These are phyloP conservation scores for Arxiozyma slooffiae DNA, from an alignment of 1,139 yeast species.

Conservation along the genomic window DNA sequence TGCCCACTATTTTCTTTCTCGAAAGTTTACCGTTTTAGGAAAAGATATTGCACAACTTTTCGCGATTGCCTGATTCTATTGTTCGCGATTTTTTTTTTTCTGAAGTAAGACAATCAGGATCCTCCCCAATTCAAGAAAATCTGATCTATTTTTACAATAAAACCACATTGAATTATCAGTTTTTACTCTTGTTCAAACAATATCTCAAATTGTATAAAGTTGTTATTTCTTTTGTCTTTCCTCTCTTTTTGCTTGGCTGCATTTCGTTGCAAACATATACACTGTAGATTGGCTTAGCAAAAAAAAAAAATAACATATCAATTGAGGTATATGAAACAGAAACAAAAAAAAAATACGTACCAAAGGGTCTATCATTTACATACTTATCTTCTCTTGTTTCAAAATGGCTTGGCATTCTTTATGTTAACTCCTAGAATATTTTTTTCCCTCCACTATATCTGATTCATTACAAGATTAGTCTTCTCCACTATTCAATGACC, in stretches of 20 bases:
- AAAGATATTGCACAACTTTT: background rate
- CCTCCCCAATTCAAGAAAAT: background rate
- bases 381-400: too few species aligned
- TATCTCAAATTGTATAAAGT: background rate
- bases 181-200: background rate
- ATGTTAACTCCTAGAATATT: background rate
- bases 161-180: background rate
- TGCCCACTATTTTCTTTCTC: background rate
- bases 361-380: background rate
- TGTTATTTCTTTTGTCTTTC: too few species aligned
- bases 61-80: background rate
- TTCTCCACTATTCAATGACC: background rate
- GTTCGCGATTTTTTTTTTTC: background rate
- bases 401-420: background rate
- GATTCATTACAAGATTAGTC: background rate
- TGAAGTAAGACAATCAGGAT: background rate
- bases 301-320: too few species aligned
- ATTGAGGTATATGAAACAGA: background rate
- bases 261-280: too few species aligned
- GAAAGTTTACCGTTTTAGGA: background rate
- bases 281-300: background rate
- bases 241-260: background rate
- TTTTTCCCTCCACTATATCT: background rate
- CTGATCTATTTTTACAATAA: background rate
- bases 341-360: background rate